A percentile compares a stretch with the other conserved stretches of the same genome.
These are phyloP conservation scores for Spergularia marina DNA, from an alignment of 148 eudicot species.

Conservation along the genomic window DNA sequence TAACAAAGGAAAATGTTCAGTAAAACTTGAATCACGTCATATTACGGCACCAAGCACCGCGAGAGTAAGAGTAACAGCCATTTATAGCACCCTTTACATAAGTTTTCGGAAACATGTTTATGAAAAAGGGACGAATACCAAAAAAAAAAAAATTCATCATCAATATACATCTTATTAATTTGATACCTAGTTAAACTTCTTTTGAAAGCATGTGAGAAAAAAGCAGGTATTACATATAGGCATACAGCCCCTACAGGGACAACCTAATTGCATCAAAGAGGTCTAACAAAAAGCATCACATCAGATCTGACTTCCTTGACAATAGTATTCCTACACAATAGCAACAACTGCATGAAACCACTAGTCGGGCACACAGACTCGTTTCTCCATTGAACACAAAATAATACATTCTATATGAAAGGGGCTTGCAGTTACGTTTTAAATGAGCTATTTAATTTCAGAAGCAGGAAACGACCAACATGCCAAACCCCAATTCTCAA, in stretches of 20 bases:
- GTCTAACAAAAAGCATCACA: background rate
- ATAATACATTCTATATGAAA: no score
- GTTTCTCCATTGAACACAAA: background rate
- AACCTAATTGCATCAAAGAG: background rate
- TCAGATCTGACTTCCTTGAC: background rate
- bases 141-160: no score
- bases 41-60: background rate
- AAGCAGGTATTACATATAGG: background rate
- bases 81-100: background rate
- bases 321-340: background rate
- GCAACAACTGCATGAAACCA: background rate
- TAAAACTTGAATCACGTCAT: conserved; percentile 9
- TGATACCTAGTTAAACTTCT: background rate
- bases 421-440: no score
- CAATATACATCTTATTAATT: no score
- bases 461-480: no score
- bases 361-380: background rate
- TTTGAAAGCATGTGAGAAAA: background rate
- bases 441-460: no score
- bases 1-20: conserved; percentile 21
- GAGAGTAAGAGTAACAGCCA: conserved; percentile 4
- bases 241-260: background rate
- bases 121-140: background rate
- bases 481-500: background rate
- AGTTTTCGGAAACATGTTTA: background rate